Conservation (phyloP, 768 basidiomycete species). For the Epithele typhae region DNA sequence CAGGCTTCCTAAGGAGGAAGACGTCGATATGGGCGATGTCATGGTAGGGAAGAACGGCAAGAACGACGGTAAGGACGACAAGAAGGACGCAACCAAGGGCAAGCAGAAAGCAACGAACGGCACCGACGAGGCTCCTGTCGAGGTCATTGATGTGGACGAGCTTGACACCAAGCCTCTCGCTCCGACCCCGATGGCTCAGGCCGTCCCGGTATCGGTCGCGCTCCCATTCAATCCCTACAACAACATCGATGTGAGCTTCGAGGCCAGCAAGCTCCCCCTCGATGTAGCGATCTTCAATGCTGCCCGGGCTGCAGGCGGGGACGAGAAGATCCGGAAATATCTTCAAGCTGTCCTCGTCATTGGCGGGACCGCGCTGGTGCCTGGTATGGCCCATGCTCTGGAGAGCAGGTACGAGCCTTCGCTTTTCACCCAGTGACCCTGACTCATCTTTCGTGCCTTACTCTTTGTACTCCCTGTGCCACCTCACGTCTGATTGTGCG, state of each 20-base stretch:
- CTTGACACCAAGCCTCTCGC: conserved; percentile 16
- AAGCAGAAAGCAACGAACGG: conserved; percentile 8
- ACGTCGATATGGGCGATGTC: conserved; percentile 16
- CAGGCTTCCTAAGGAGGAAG: conserved; percentile 7
- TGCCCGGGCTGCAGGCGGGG: conserved; percentile 79
- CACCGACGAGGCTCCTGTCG: conserved; percentile 31
- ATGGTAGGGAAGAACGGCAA: conserved; percentile 6
- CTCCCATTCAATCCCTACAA: conserved; percentile 28
- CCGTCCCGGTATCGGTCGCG: conserved; percentile 17
- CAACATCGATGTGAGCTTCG: conserved; percentile 73
- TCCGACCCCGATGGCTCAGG: conserved; percentile 16
- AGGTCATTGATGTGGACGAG: conserved; percentile 41
- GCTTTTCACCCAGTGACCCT: neutral
- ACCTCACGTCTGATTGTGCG: no score
- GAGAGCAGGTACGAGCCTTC: conserved; percentile 69
- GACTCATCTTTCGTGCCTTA: no score
- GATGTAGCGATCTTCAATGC: conserved; percentile 94
- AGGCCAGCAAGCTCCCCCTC: conserved; percentile 85
- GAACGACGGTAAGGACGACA: neutral
- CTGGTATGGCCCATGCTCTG: conserved; percentile 80
- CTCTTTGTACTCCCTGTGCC: no score
- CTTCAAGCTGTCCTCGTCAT: conserved; percentile 84
- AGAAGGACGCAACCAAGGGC: conserved; percentile 2
- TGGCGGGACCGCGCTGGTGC: conserved; percentile 76
- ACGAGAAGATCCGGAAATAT: conserved; percentile 88